Evolutionary conservation across 192 early-diverging fungal species (phyloP), one percentile per base, ranked within the genome.

Genomic region (Rhizophagus sp.): DNA sequence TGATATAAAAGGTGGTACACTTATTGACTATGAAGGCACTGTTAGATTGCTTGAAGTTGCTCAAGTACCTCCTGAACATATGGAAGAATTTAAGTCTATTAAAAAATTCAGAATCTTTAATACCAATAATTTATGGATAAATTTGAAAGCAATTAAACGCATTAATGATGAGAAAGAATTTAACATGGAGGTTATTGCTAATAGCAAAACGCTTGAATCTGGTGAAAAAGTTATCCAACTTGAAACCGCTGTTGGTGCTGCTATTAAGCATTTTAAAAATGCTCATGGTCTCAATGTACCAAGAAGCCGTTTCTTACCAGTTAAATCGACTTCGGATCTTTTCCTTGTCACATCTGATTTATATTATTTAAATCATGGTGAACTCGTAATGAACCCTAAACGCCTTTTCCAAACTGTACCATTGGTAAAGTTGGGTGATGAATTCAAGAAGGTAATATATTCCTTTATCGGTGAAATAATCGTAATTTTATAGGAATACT

Each of bases 51-150:
- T 98, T 11, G 98, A 99, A 88, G 96, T 99, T 83, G 98, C 98
- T 12, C 98, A 99, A 88, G 98, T 99, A n/a, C 97, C 98, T 34
- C 85, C 91, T 75, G 96, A 96, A 76, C 95, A 98, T 80, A 94
- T 97, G 19, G 97, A 99, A 83, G 98, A 99, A 82, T 99, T 99
- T 84, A 99, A 99, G 87, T 94, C 93, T 67, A 91, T 99, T 88
- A 99, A 98, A 85, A 99, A 99, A 88, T 99, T 99, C 92, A 96
- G 97, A 92, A 98, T 99, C 84, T 98, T 98, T 89, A 99, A 99
- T 90, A 99, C 97, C 73, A 96, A 95, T 88, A 96, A 96, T 84
- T 80, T 95, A 83, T 96, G 94, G 94, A 92, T 95, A 76, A 93
- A 89, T 81, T 85, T 95, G 52, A 93, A 93, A 88, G 94, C 94